Evolutionary conservation across 2,329 filamentous ascomycete genomes (phyloP).

Genomic region (Colletotrichum horii): DNA sequence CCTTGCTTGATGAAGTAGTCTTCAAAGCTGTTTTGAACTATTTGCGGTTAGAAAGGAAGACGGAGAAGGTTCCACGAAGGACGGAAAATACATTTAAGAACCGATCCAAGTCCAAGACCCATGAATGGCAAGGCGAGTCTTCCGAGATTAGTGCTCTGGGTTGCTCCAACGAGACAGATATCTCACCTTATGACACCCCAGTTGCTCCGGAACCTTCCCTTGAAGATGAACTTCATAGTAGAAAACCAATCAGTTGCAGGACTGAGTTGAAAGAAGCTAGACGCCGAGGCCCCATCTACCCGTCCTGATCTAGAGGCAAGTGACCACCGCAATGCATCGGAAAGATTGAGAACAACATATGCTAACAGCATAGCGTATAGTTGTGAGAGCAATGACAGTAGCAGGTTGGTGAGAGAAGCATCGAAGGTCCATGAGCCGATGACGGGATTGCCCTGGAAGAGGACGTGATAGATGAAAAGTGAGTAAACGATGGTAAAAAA

Average conservation of each 20-base stretch:
- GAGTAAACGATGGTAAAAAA: constrained; percentile 10
- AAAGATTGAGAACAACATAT: not conserved
- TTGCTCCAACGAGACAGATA: not conserved
- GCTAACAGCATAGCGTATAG: constrained; percentile 6
- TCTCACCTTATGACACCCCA: constrained; percentile 2
- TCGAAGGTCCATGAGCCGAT: constrained; percentile 3
- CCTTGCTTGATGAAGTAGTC: constrained; percentile 20
- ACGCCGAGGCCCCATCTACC: not conserved
- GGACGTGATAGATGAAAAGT: constrained; percentile 9
- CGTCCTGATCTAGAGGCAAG: not conserved
- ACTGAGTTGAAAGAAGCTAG: constrained; percentile 17
- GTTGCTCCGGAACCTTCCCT: not conserved
- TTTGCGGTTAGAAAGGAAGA: not conserved
- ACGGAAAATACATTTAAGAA: constrained; percentile 2
- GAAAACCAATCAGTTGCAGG: constrained; percentile 20
- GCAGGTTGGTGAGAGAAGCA: constrained; percentile 10
- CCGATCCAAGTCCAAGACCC: constrained; percentile 9
- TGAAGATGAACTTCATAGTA: constrained; percentile 9
- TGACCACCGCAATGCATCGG: constrained; percentile 14
- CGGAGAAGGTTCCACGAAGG: not conserved
- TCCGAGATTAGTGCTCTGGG: not conserved
- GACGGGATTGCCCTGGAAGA: constrained; percentile 2
- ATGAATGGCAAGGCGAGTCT: constrained; percentile 13
- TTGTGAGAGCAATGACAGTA: constrained; percentile 9
- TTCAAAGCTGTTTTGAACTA: constrained; percentile 20